phyloP scores from a whole-genome alignment of 352 stramenopile genomes.

The Phytophthora foliorum region DNA sequence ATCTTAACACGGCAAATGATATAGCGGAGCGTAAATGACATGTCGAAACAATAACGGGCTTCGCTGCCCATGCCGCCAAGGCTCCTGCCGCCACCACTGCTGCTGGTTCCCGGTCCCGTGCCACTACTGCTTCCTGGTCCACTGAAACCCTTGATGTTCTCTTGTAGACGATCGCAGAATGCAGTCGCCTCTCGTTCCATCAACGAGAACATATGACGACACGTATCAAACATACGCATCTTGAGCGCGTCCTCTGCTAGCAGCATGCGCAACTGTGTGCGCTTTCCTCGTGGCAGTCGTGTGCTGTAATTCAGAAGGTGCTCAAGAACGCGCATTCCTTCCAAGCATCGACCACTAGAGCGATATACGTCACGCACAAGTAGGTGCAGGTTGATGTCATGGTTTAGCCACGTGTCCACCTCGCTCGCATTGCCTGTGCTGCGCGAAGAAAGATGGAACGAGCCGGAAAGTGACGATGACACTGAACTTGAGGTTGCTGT shows the following conservation, averaged over 20 bases:
- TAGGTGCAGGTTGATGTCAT: constrained; percentile 88
- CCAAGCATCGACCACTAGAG: constrained; percentile 79
- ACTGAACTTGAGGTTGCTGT: constrained; percentile 73
- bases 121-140: constrained; percentile 52
- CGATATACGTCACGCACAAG: constrained; percentile 83
- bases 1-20: constrained; percentile 74
- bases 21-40: constrained; percentile 81
- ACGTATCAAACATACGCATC: constrained; percentile 79
- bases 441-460: constrained; percentile 63
- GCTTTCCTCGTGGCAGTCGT: constrained; percentile 79
- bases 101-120: constrained; percentile 51
- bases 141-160: constrained; percentile 73
- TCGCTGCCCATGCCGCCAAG: constrained; percentile 82
- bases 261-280: constrained; percentile 82
- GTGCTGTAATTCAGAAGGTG: constrained; percentile 81
- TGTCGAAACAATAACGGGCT: constrained; percentile 83
- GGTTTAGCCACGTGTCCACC: constrained; percentile 82
- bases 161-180: constrained; percentile 78
- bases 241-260: constrained; percentile 83
- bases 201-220: constrained; percentile 74
- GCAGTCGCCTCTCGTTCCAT: constrained; percentile 81
- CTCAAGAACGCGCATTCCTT: constrained; percentile 83
- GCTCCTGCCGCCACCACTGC: constrained; percentile 66
- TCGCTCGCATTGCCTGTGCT: constrained; percentile 72
- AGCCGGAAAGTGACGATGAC: constrained; percentile 69